Base-by-base conservation (phyloP, 257 asterid genomes). In the Oldenlandia corymbosa region DNA sequence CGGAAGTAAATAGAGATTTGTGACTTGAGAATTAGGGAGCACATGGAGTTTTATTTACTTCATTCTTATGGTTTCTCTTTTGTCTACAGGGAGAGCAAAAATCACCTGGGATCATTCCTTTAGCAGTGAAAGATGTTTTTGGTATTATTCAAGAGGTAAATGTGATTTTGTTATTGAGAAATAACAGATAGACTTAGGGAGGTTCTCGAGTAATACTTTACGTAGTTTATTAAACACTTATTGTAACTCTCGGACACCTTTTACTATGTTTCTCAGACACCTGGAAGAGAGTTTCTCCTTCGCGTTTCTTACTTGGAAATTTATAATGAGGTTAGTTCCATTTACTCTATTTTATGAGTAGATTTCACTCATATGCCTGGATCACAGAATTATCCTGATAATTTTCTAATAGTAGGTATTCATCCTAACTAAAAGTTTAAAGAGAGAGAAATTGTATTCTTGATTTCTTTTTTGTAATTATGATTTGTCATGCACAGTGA, bases 291-390 rank as follows among this genome's bases (percentile, higher is more conserved):
- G 76, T 88, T 82, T 79, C 96, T 88, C 64, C 96, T 88, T 54
- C 88, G 94, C 43, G 94, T 88, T 65, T 88, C 96, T 39, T 88
- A 85, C 71, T 73, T 88, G 78, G 96, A 88, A 80, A 88, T 88
- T 37, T 88, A 88, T 74, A 88, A 88, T 27, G 96, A 88, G 95
- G 96, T 83, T 51, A 75, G 88, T 75, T 63, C 49, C 53, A 46
- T 66, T 10, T 13, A 45, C 30, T 28, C 32, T 49, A 11, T 21
- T 48, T 46, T 11, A n/a, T 62, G 67, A 32, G 26, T 32, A 36
- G 62, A 2, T 32, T 52, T n/a, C n/a, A n/a, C n/a, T n/a, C n/a
- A n/a, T n/a, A n/a, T n/a, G n/a, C 64, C 45, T 37, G 0, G 2
- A 58, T 6, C 18, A 58, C 17, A 20, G 17, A 58, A 13, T 20